Base-by-base conservation (phyloP, 148 eudicot species). In the Polygonum maritimum region DNA sequence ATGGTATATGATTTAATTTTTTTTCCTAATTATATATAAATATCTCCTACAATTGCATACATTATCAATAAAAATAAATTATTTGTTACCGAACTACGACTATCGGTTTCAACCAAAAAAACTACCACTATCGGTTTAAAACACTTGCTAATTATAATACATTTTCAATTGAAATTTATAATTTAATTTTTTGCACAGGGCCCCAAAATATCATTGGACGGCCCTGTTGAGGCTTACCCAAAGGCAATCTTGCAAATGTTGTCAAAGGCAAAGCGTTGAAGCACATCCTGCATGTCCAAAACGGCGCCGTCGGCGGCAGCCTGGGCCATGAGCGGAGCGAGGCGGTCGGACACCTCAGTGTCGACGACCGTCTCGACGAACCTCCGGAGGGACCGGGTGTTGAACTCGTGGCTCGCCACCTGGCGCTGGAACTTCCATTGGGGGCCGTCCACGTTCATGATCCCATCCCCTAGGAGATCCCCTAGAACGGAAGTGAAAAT, bases 391-490 rank as follows among this genome's bases (percentile, higher is more conserved):
- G 86, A 86, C 38, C 76, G 83, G 51, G 83, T 79, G 79, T 79
- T 84, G 74, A 88, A 84, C 63, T 84, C 89, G 49, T 81, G 82
- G 76, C 86, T 86, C 0, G 85, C 76, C 26, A 86, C 55, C 49
- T 87, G 82, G 13, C 91, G 79, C 60, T 88, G 89, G 71, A 74
- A 79, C 75, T 88, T 88, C 91, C 91, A 88, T 2, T 40, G 73
- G 7, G 81, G 80, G 15, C 83, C 83, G 36, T 88, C 86, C 31
- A 49, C 77, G 76, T 80, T 81, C 65, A 86, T 81, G 10, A 86
- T 84, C 40, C 85, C 87, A 33, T 86, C 76, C 2, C 89, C 87
- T 6, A 88, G 38, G 4, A 86, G 82, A 40, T 86, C 91, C 7
- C 36, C 16, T 0, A 81, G 62, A 47, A 55, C 51, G 11, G 31